Base-by-base conservation (phyloP, 2,329 filamentous ascomycete species). In the Hypoxylon sp. region DNA sequence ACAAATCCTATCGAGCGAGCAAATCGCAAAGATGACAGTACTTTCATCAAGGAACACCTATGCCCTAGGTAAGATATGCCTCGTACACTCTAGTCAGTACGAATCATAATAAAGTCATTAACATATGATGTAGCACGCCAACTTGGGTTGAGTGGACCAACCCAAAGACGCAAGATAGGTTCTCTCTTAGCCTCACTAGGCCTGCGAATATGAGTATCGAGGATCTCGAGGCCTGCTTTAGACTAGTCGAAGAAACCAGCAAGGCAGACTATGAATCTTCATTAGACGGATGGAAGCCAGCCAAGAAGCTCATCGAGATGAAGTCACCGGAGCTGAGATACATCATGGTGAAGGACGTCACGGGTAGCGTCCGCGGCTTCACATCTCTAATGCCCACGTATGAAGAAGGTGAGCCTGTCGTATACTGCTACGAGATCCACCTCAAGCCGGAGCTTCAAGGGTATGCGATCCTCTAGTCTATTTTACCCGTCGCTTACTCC, bases 371-470 rank as follows among this genome's bases (percentile, higher is more conserved):
- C 7, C 74, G 77, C 17, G 87, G 82, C 4, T 90, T 91, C 70
- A 81, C 84, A 1, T 91, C 88, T n/a, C 80, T 91, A 71, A 89
- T 91, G 88, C 84, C 90, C n/a, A 90, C 88, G 1, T 85, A 85
- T 70, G 90, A 92, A 72, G 86, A 89, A 64, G 82, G 83, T 1
- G 78, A 86, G 61, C 81, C 87, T 0, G 90, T 93, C 1, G 73
- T 93, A 19, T 94, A 93, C 75, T 89, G 91, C 75, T 94, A 93
- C 74, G 91, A 94, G 77, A 87, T 94, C 34, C 91, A 94, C 72
- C 82, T 94, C 2, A 76, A 80, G 37, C 77, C 81, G 1, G 76
- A 80, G 1, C 74, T 91, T 4, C 84, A 86, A 68, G 83, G 88
- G 79, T 86, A 75, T 65, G 78, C 8, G n/a, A 17, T 28, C 37